Percentiles rank a stretch among this genome's conserved stretches.
Conservation (phyloP, 805 yeast genomes). For the Metschnikowia cubensis region DNA sequence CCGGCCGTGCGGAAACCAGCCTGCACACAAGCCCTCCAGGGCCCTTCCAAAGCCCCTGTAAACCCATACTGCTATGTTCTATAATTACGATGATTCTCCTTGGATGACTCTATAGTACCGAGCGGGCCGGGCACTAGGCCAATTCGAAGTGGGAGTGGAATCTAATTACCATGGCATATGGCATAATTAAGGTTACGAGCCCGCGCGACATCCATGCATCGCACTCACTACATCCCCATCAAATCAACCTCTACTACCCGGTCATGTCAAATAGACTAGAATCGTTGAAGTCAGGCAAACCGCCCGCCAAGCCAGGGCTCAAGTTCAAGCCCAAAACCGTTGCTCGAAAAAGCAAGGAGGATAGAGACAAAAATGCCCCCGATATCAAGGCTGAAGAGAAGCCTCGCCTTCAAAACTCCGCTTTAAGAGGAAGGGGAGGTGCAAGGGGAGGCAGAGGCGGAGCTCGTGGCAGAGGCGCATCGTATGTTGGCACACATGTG, state of each 20-base stretch:
- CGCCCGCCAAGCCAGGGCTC: slow-evolving; percentile 47
- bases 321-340: slow-evolving; percentile 87
- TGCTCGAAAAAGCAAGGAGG: slow-evolving; percentile 78
- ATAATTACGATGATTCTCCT: too few species aligned
- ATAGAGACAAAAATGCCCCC: slow-evolving; percentile 75
- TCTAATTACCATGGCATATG: too few species aligned
- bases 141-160: too few species aligned
- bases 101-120: too few species aligned
- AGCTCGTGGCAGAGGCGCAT: slow-evolving; percentile 34
- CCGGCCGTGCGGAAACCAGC: not conserved
- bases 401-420: slow-evolving; percentile 12
- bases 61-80: too few species aligned
- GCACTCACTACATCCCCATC: not conserved
- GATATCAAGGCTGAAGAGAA: slow-evolving; percentile 34
- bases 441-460: slow-evolving; percentile 32
- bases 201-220: not conserved
- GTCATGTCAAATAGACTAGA: slow-evolving; percentile 41
- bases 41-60: not conserved
- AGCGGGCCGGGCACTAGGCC: too few species aligned
- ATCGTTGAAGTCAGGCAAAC: slow-evolving; percentile 35
- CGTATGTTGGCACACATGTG: slow-evolving; percentile 53
- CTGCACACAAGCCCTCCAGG: not conserved
- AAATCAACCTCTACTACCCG: not conserved
- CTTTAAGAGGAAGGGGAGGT: slow-evolving; percentile 24
- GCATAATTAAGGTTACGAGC: not conserved